Evolutionary conservation across 768 basidiomycete genomes (phyloP), one percentile per base, ranked within the genome.

Genomic region (Chiua virens): DNA sequence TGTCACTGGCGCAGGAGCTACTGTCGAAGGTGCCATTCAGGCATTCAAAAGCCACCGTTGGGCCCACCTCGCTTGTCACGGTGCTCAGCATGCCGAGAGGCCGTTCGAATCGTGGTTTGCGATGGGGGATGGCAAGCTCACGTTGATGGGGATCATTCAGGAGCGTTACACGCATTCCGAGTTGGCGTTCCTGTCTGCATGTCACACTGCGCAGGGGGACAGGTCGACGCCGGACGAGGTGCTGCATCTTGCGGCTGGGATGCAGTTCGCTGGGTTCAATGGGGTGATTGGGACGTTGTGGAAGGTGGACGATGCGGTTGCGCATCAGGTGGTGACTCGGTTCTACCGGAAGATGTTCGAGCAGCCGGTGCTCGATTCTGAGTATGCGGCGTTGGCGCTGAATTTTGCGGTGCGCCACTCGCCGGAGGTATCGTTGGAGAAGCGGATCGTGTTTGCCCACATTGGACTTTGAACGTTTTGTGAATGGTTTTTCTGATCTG

Each of bases 271-370:
- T 7, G 43, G 21, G 1, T 45, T 50, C 36, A 50, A 45, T 14
- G n/a, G 49, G n/a, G 22, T 27, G 8, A 34, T 50, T 27, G 35
- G 49, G 36, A 46, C 20, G n/a, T 7, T 46, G n/a, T 47, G 49
- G 35, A 37, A 20, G 20, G 40, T 36, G 4, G 34, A 41, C 17
- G 39, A 51, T 15, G 5, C 10, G 15, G 23, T 36, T 8, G 41
- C 25, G 8, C 37, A 8, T 23, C 18, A 35, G 41, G 32, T 27
- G n/a, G 45, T 27, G 5, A 37, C 35, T 9, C 23, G 23, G 23
- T 27, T 46, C 22, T 36, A 36, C 22, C 30, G 10, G 11, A 37
- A 36, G 44, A 45, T 13, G 32, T 34, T 54, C 77, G 30, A 30
- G n/a, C 30, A 30, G 11, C 17, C 22, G 14, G 41, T 41, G 15